Evolutionary conservation across 2,329 filamentous ascomycete genomes (phyloP).

Genomic region (Penicillium brevicompactum): DNA sequence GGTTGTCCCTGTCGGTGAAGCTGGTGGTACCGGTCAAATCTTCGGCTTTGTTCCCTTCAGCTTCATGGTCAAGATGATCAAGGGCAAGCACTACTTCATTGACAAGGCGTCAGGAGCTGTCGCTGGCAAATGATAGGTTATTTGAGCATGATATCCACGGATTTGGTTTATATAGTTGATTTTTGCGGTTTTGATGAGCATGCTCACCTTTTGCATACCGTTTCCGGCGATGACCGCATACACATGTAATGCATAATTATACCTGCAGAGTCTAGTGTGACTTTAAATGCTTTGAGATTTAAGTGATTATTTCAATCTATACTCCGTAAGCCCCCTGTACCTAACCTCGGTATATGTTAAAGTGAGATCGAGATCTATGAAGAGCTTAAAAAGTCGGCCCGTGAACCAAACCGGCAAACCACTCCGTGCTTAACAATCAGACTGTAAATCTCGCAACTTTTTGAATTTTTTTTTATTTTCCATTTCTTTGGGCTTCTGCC

Average conservation of each 20-base stretch:
- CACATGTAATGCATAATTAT: slow-evolving; percentile 7
- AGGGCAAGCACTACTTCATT: slow-evolving; percentile 46
- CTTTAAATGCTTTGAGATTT: too few species aligned
- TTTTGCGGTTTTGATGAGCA: neutral
- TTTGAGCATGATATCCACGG: neutral
- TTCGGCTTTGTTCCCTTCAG: slow-evolving; percentile 42
- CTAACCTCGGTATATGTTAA: neutral
- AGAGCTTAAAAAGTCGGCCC: neutral
- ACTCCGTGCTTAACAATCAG: slow-evolving; percentile 29
- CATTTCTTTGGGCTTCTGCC: neutral
- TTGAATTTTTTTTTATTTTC: neutral
- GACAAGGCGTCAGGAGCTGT: slow-evolving; percentile 23
- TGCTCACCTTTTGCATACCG: neutral
- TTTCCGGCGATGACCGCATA: neutral
- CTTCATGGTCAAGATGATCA: slow-evolving; percentile 46
- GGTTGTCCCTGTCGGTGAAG: slow-evolving; percentile 31
- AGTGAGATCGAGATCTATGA: neutral
- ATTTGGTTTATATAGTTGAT: neutral
- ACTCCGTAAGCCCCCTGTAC: too few species aligned
- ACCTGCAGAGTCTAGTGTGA: neutral
- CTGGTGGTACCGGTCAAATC: slow-evolving; percentile 32
- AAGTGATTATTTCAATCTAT: too few species aligned
- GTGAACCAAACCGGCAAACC: slow-evolving; percentile 11
- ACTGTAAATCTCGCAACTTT: neutral
- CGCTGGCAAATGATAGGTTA: slow-evolving; percentile 16